Percentiles rank a stretch among this genome's conserved stretches.
These are phyloP conservation scores for Balansia obtecta DNA, from an alignment of 2,329 filamentous ascomycete genomes.

Conservation along the genomic window DNA sequence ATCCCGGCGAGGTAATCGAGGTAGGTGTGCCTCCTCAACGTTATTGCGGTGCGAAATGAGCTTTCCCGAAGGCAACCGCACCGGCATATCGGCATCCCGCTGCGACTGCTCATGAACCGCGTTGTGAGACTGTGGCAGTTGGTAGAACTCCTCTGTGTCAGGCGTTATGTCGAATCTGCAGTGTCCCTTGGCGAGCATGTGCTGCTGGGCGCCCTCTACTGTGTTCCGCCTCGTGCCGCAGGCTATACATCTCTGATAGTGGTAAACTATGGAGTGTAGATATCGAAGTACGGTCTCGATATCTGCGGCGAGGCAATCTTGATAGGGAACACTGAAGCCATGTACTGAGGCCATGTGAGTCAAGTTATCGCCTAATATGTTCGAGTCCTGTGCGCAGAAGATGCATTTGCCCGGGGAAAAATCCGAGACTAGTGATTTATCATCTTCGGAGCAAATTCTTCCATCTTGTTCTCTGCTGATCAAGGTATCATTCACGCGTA, in stretches of 20 bases:
- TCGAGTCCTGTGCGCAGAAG: constrained; percentile 25
- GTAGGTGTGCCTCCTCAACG: constrained; percentile 3
- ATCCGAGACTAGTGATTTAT: constrained; percentile 1
- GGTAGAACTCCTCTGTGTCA: constrained; percentile 30
- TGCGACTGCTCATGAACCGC: not conserved
- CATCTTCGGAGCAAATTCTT: constrained; percentile 1
- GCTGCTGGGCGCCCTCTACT: constrained; percentile 33
- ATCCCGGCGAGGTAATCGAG: constrained; percentile 2
- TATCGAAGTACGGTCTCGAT: constrained; percentile 33
- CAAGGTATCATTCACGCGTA: not conserved
- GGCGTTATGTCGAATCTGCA: constrained; percentile 29
- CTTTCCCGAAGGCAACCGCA: constrained; percentile 23
- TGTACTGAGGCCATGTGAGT: constrained; percentile 38
- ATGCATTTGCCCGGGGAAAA: constrained; percentile 25
- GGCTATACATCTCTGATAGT: constrained; percentile 37
- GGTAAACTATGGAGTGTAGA: constrained; percentile 33
- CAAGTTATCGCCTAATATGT: constrained; percentile 24
- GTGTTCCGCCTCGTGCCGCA: constrained; percentile 32
- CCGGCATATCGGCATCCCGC: not conserved
- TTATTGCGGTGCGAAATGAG: constrained; percentile 16
- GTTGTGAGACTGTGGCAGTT: constrained; percentile 11
- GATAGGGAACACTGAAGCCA: constrained; percentile 30
- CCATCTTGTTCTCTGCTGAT: not conserved
- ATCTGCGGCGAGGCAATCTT: constrained; percentile 29
- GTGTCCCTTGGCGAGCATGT: constrained; percentile 38